A percentile compares a stretch with the other conserved stretches of the same genome.
These are phyloP conservation scores for Ascochyta koolunga DNA, from an alignment of 2,329 filamentous ascomycete species.

Conservation along the genomic window DNA sequence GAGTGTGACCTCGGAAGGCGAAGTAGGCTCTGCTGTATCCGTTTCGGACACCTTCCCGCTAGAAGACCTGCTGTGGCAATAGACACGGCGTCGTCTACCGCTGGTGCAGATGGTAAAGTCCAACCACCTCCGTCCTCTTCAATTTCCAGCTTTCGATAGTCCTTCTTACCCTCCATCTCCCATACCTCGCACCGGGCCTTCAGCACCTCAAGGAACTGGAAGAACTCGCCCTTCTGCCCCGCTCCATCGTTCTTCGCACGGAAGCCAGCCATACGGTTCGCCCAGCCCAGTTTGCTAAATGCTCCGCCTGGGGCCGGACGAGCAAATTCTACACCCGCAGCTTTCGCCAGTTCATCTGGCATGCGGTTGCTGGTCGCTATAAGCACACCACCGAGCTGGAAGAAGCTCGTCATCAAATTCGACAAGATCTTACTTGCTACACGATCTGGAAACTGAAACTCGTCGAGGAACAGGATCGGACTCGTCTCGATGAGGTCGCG, in stretches of 20 bases:
- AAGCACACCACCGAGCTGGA: slow-evolving; percentile 80
- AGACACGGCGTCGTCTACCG: background rate
- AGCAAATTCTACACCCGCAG: slow-evolving; percentile 71
- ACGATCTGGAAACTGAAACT: slow-evolving; percentile 82
- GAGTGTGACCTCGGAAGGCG: slow-evolving; percentile 15
- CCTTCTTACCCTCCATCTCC: slow-evolving; percentile 78
- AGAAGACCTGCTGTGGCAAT: slow-evolving; percentile 5
- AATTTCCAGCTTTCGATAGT: slow-evolving; percentile 65
- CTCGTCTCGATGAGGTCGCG: slow-evolving; percentile 76
- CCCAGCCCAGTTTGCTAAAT: slow-evolving; percentile 44
- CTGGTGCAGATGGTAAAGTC: background rate
- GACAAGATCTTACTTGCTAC: slow-evolving; percentile 80
- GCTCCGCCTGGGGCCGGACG: slow-evolving; percentile 52
- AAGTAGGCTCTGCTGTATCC: background rate
- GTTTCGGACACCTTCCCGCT: background rate
- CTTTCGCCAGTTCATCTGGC: slow-evolving; percentile 80
- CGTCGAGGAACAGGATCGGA: slow-evolving; percentile 79
- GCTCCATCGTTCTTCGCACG: slow-evolving; percentile 44
- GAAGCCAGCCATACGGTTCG: slow-evolving; percentile 58
- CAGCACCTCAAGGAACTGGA: slow-evolving; percentile 75
- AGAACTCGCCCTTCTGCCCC: slow-evolving; percentile 70
- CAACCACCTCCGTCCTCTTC: slow-evolving; percentile 21
- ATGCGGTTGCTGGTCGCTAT: slow-evolving; percentile 83
- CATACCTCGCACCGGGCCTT: slow-evolving; percentile 81
- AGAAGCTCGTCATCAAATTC: slow-evolving; percentile 79